Evolutionary conservation across 1,284 basidiomycete genomes (phyloP).

Genomic region (Somion occarium): DNA sequence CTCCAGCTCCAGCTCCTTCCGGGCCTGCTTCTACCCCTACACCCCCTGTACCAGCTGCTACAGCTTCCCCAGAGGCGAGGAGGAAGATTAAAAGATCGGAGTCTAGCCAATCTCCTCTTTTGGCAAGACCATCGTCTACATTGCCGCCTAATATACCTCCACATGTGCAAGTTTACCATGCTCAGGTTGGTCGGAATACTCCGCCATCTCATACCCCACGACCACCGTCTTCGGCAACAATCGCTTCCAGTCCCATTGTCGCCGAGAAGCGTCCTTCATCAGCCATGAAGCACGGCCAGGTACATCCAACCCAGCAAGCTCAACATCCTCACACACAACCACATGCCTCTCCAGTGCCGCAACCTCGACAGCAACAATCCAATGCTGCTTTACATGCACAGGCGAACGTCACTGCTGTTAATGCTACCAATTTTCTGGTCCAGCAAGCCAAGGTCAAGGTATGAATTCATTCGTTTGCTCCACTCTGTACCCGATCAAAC

Average conservation of each 20-base stretch:
- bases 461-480: constrained; percentile 2
- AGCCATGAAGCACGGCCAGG: constrained; percentile 2
- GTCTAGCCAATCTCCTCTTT: constrained; percentile 9
- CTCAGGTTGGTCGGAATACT: constrained; percentile 7
- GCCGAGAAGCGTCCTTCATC: constrained; percentile 11
- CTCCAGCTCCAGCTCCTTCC: background rate
- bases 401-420: background rate
- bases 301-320: background rate
- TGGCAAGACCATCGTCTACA: constrained; percentile 9
- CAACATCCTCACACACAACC: constrained; percentile 7
- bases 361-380: constrained; percentile 3
- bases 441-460: constrained; percentile 10
- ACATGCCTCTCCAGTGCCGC: background rate
- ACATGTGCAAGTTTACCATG: constrained; percentile 10
- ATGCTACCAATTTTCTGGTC: background rate
- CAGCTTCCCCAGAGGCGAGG: constrained; percentile 1
- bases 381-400: background rate
- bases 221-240: constrained; percentile 8
- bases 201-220: constrained; percentile 11
- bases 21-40: background rate
- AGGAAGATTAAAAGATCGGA: constrained; percentile 3
- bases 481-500: background rate
- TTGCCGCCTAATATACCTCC: constrained; percentile 11
- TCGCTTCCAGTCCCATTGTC: constrained; percentile 5
- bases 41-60: background rate